Evolutionary conservation across 257 asterid species (phyloP).

Genomic region (Craterostigma plantagineum): DNA sequence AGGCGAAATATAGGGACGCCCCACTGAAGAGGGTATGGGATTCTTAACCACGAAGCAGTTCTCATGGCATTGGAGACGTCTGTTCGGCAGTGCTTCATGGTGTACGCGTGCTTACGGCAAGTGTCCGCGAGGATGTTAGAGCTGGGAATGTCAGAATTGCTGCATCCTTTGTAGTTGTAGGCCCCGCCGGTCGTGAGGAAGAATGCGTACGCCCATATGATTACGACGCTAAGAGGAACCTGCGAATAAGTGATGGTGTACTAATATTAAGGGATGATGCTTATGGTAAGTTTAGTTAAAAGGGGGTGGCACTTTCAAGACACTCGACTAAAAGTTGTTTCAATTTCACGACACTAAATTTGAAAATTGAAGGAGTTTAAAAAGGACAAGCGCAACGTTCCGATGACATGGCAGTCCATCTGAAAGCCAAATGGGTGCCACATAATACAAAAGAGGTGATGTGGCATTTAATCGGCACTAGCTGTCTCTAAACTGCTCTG

Average conservation of each 20-base stretch:
- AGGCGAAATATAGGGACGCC: conserved; percentile 81
- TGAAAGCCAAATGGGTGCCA: no score
- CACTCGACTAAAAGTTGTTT: no score
- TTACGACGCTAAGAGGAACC: conserved; percentile 82
- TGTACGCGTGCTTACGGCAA: conserved; percentile 79
- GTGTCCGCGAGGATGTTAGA: conserved; percentile 74
- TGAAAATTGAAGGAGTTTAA: no score
- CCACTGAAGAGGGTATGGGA: conserved; percentile 97
- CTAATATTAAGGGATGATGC: no score
- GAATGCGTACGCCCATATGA: conserved; percentile 89
- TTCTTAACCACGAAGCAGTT: conserved; percentile 88
- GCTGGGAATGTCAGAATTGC: conserved; percentile 48
- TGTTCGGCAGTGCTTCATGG: conserved; percentile 93
- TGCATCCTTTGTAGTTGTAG: conserved; percentile 82
- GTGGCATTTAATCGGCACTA: no score
- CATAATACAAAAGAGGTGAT: no score
- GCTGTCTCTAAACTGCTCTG: no score
- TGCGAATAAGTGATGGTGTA: conserved; percentile 14
- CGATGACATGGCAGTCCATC: no score
- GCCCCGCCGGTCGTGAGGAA: conserved; percentile 97
- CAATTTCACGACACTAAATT: no score
- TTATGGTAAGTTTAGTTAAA: no score
- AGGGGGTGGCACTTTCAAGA: no score
- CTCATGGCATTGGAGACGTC: conserved; percentile 89
- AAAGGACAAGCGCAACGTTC: no score